These are phyloP conservation scores for Hortaea sp. DNA, from an alignment of 2,329 filamentous ascomycete species.

Conservation along the genomic window DNA sequence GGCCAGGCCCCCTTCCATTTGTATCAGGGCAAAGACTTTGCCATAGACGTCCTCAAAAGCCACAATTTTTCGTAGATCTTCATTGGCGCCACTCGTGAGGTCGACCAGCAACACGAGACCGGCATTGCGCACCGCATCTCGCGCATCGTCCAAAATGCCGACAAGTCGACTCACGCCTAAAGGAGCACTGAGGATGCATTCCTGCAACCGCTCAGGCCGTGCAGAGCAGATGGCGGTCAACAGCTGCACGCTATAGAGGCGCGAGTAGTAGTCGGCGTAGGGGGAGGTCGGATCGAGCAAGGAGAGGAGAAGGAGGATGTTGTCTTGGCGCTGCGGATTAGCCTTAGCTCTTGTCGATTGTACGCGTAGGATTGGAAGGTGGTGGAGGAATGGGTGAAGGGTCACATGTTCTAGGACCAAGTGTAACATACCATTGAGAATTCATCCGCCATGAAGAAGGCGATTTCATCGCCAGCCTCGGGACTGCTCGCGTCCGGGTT, in stretches of 20 bases:
- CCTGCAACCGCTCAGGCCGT: constrained; percentile 82
- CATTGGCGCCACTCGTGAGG: constrained; percentile 66
- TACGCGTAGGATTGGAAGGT: not conserved
- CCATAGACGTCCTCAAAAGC: constrained; percentile 94
- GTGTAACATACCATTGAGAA: constrained; percentile 66
- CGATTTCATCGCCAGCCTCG: constrained; percentile 92
- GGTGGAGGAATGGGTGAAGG: too few relatives aligned
- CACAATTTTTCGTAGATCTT: constrained; percentile 87
- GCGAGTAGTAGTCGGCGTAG: constrained; percentile 52
- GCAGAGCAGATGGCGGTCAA: constrained; percentile 77
- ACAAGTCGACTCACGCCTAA: constrained; percentile 82
- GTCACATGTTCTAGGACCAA: not conserved
- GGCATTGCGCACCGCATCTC: constrained; percentile 81
- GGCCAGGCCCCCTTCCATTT: constrained; percentile 66
- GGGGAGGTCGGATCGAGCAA: constrained; percentile 82
- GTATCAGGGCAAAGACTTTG: constrained; percentile 71
- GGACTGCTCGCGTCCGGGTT: constrained; percentile 55
- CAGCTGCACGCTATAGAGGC: constrained; percentile 82
- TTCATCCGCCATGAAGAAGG: constrained; percentile 91
- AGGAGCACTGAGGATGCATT: constrained; percentile 83
- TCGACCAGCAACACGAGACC: constrained; percentile 78
- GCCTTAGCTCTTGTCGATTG: constrained; percentile 35
- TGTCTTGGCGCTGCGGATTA: constrained; percentile 71
- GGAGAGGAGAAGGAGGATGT: constrained; percentile 81
- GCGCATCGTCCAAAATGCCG: constrained; percentile 68